A percentile compares a stretch with the other conserved stretches of the same genome.
Evolutionary conservation across 352 stramenopile species (phyloP).

Genomic region (Phytophthora europaea): DNA sequence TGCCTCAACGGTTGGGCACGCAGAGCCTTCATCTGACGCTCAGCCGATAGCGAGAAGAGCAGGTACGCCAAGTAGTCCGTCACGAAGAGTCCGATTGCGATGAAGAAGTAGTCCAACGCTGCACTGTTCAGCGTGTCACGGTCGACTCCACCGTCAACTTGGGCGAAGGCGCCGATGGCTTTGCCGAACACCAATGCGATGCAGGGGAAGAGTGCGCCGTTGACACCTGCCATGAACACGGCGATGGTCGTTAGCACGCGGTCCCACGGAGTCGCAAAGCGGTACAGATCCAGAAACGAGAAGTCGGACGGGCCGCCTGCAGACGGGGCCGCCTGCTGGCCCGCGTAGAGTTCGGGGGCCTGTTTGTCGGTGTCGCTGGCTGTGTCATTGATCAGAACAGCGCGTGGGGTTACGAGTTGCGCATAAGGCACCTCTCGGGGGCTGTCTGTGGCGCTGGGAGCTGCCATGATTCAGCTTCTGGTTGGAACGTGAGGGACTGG

Average conservation of each 20-base stretch:
- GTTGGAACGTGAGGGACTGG: background rate
- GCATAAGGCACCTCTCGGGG: background rate
- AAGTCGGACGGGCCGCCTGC: background rate
- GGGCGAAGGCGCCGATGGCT: conserved; percentile 30
- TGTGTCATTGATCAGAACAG: background rate
- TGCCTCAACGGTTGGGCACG: conserved; percentile 13
- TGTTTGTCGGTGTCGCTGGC: background rate
- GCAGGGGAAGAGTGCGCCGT: conserved; percentile 43
- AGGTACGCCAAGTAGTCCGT: conserved; percentile 14
- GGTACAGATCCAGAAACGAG: conserved; percentile 9
- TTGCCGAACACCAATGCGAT: conserved; percentile 44
- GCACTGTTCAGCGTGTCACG: conserved; percentile 12
- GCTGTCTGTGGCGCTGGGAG: background rate
- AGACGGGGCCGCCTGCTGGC: background rate
- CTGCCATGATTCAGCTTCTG: background rate
- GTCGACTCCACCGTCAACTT: conserved; percentile 21
- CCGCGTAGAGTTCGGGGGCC: background rate
- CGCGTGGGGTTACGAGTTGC: background rate
- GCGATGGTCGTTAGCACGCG: conserved; percentile 13
- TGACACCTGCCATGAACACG: conserved; percentile 24
- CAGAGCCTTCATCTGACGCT: conserved; percentile 33
- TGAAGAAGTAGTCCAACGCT: conserved; percentile 15
- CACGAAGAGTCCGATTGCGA: conserved; percentile 21
- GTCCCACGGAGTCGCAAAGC: conserved; percentile 1
- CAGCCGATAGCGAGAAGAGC: conserved; percentile 17